These are phyloP conservation scores for Lolium perenne DNA, from an alignment of 176 grass and related monocot genomes.

Conservation along the genomic window DNA sequence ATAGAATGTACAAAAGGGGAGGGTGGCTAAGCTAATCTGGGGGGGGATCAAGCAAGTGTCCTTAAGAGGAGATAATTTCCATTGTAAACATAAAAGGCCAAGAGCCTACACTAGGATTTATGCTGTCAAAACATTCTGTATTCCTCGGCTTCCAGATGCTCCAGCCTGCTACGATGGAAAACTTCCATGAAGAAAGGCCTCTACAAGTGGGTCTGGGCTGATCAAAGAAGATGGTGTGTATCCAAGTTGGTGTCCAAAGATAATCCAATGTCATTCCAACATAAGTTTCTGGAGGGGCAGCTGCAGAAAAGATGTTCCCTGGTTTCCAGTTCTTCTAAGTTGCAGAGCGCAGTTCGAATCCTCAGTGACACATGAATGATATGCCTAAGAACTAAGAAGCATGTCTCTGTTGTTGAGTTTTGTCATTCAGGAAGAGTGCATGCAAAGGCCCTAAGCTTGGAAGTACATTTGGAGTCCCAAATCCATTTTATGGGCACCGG, in stretches of 20 bases:
- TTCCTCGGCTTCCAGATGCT: neutral
- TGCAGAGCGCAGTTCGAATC: conserved; percentile 4
- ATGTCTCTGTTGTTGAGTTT: neutral
- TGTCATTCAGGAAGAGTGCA: neutral
- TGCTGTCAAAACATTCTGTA: neutral
- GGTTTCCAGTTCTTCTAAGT: conserved; percentile 10
- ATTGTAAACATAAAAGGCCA: neutral
- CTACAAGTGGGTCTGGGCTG: neutral
- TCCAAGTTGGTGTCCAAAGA: neutral
- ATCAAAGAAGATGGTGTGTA: neutral
- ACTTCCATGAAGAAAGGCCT: neutral
- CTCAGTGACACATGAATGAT: neutral
- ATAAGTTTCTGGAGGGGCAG: conserved; percentile 8
- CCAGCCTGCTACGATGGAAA: neutral
- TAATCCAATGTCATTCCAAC: neutral
- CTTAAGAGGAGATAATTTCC: neutral
- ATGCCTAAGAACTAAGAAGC: conserved; percentile 10
- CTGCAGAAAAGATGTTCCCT: conserved; percentile 5
- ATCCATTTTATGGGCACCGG: neutral
- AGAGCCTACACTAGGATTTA: neutral
- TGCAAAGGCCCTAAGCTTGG: conserved; percentile 9
- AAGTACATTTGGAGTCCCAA: conserved; percentile 5
- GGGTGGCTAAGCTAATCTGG: neutral
- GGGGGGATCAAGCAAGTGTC: neutral
- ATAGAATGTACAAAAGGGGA: neutral